These are phyloP conservation scores for Physaria fendleri DNA, from an alignment of 345 rosid species.

Conservation along the genomic window DNA sequence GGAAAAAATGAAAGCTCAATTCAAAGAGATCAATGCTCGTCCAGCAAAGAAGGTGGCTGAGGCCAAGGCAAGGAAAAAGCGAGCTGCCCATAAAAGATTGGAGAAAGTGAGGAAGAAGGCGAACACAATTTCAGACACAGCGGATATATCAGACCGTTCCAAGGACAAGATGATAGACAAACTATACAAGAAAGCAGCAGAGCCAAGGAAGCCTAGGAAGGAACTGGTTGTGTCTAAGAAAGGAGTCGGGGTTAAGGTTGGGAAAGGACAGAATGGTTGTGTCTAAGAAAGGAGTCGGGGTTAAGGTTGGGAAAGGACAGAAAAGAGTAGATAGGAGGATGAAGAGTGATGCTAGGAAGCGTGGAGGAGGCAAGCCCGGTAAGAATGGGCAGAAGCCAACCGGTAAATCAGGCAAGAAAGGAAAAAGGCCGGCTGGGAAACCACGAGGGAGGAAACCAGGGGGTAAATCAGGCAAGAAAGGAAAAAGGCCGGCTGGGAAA, in stretches of 20 bases:
- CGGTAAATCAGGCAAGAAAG: slow-evolving; percentile 37
- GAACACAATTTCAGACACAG: slow-evolving; percentile 63
- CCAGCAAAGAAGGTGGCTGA: slow-evolving; percentile 94
- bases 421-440: slow-evolving; percentile 33
- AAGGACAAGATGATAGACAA: slow-evolving; percentile 81
- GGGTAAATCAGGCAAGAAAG: slow-evolving; percentile 37
- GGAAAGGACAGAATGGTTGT: slow-evolving; percentile 90
- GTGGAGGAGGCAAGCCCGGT: slow-evolving; percentile 47
- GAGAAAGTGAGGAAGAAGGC: slow-evolving; percentile 95
- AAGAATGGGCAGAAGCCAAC: slow-evolving; percentile 49
- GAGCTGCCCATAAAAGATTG: slow-evolving; percentile 55
- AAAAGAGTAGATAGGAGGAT: slow-evolving; percentile 78
- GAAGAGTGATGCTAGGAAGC: slow-evolving; percentile 67
- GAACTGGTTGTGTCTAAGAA: slow-evolving; percentile 89
- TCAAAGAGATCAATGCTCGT: slow-evolving; percentile 84
- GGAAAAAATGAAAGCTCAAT: slow-evolving; percentile 85
- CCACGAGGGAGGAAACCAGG: slow-evolving; percentile 39
- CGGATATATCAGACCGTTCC: slow-evolving; percentile 69
- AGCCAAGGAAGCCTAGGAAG: slow-evolving; percentile 62
- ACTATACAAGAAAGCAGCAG: slow-evolving; percentile 67
- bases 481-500: slow-evolving; percentile 33
- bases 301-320: slow-evolving; percentile 74
- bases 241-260: slow-evolving; percentile 70
- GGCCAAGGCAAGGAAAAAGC: slow-evolving; percentile 92
- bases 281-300: slow-evolving; percentile 87